Conservation (phyloP, 176 grass and related monocot species). For the Ampelocalamus luodianensis region DNA sequence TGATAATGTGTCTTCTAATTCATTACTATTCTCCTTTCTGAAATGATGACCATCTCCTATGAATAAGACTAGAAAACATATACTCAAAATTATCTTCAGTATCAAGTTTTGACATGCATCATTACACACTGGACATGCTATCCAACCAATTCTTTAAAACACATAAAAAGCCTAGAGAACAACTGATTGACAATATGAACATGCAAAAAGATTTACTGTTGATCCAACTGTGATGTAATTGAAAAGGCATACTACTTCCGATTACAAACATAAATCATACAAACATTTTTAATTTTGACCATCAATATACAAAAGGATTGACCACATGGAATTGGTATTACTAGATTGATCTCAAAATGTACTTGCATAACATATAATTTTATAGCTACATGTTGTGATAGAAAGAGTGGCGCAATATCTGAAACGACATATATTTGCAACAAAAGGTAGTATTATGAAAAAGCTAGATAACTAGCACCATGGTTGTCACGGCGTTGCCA, state of each 20-base stretch:
- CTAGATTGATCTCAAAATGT: not conserved
- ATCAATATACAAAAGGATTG: not conserved
- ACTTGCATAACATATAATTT: not conserved
- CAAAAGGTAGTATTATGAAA: not conserved
- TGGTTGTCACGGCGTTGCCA: too few species aligned
- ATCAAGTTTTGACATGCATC: not conserved
- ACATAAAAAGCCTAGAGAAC: not conserved
- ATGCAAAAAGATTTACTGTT: not conserved
- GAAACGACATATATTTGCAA: not conserved
- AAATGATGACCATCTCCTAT: conserved; percentile 5
- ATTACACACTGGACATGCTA: conserved; percentile 15
- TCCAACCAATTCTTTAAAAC: not conserved
- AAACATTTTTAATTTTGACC: not conserved
- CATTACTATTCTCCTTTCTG: conserved; percentile 19
- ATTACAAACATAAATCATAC: not conserved
- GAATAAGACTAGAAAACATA: not conserved
- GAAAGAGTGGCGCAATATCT: conserved; percentile 7
- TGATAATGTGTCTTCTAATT: conserved; percentile 42
- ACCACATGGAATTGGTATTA: not conserved
- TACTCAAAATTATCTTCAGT: not conserved
- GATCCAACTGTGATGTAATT: not conserved
- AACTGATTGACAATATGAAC: not conserved
- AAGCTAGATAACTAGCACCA: not conserved
- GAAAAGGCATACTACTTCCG: not conserved
- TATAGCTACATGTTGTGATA: not conserved